Evolutionary conservation across 169 alveolate genomes (phyloP), one percentile per base, ranked within the genome.

Genomic region (Plasmodium blacklocki): DNA sequence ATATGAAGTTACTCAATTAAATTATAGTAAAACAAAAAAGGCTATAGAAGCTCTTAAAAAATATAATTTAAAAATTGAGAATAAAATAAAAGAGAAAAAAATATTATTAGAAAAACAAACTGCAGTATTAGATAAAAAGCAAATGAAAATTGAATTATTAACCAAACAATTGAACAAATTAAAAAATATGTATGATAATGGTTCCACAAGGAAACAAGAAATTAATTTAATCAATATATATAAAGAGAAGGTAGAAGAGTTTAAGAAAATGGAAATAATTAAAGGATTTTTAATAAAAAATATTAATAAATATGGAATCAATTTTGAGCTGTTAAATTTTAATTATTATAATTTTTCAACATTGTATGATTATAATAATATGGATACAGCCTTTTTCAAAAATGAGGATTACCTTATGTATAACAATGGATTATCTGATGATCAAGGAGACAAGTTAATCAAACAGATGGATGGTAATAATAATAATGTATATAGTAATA

Each of bases 41-140:
- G 89, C 89, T n/a, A 78, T 78, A 11, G 89, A 78, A 15, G 56
- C 89, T 2, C 47, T 78, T 7, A 52, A 66, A 52, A 78, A 78
- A 7, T 78, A 78, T 52, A 78, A 78, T 52, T 21, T 23, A 2
- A 78, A 78, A 66, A 49, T 78, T 52, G 71, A 64, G 9, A 78
- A 9, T 3, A 78, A 78, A 32, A 29, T 78, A 15, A 54, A 66
- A 12, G 89, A 78, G 29, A 78, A 78, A 19, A 78, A 78, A 29
- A 78, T 15, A 3, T 18, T 78, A 14, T 45, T 78, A n/a, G 23
- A 68, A 7, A 78, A 78, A 52, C 89, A 78, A 47, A 59, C 19
- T 15, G 18, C 4, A 18, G 78, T 78, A 14, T 45, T 78, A 59
- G 6, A 18, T 49, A 66, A 78, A 12, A 78, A 78, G 29, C 50